phyloP scores from a whole-genome alignment of 805 yeast genomes.

The Cyberlindnera mycetangii region DNA sequence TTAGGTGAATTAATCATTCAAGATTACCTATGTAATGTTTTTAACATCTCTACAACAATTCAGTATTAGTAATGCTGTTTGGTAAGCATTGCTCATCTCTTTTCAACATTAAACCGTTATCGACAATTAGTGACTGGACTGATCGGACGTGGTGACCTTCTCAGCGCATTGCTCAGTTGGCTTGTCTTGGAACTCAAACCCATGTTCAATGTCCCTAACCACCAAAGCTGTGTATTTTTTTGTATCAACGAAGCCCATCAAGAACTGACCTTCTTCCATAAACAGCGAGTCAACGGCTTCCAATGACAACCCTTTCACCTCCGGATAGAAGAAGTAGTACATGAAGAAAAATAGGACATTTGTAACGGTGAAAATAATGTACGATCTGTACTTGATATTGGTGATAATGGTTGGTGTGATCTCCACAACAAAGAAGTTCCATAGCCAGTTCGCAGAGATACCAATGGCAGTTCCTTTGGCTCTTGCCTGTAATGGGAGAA shows the following conservation, averaged over 20 bases:
- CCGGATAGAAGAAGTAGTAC: conserved; percentile 53
- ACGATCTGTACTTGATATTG: conserved; percentile 51
- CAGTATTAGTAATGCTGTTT: too few species aligned
- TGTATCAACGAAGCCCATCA: conserved; percentile 7
- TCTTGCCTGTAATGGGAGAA: conserved; percentile 56
- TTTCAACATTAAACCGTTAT: too few species aligned
- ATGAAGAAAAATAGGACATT: conserved; percentile 46
- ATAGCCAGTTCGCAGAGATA: conserved; percentile 60
- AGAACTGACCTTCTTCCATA: conserved; percentile 13
- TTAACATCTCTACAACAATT: too few species aligned
- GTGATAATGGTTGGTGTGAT: conserved; percentile 56
- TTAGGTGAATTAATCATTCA: too few species aligned
- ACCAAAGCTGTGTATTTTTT: neutral
- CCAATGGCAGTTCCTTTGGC: conserved; percentile 51
- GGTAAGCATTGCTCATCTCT: too few species aligned
- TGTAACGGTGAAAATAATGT: conserved; percentile 55
- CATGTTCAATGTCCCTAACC: neutral
- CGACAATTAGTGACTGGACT: neutral
- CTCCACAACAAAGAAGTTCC: conserved; percentile 62
- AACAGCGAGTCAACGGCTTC: conserved; percentile 16
- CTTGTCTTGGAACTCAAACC: neutral
- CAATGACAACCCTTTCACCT: conserved; percentile 45
- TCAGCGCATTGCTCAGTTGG: neutral
- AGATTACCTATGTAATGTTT: too few species aligned
- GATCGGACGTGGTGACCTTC: neutral